Conservation (phyloP, 306 rosid genomes). For the Boehmeria nivea region DNA sequence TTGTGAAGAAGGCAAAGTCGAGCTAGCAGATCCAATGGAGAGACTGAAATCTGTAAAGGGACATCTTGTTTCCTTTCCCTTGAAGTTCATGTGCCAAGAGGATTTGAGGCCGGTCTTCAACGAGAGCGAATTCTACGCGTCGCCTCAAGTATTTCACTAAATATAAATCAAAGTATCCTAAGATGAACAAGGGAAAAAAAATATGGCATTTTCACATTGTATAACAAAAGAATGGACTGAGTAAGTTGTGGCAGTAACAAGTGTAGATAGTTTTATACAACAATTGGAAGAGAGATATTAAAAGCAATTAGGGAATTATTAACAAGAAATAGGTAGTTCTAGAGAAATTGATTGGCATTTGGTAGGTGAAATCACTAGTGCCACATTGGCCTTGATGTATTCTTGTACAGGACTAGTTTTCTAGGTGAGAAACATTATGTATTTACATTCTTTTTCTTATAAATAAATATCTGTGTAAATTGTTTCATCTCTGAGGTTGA, state of each 20-base stretch:
- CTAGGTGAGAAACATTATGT: not conserved
- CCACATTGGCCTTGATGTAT: slow-evolving; percentile 18
- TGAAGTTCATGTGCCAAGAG: slow-evolving; percentile 36
- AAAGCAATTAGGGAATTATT: not conserved
- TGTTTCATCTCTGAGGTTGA: not conserved
- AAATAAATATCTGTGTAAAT: not conserved
- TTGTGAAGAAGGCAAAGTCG: slow-evolving; percentile 18
- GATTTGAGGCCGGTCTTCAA: slow-evolving; percentile 43
- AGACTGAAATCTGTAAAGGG: slow-evolving; percentile 34
- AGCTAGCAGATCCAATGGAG: slow-evolving; percentile 30
- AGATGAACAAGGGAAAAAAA: not conserved
- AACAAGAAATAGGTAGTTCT: too few species aligned
- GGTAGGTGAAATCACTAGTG: slow-evolving; percentile 1
- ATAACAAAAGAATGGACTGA: not conserved
- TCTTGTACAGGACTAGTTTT: slow-evolving; percentile 8
- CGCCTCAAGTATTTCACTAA: slow-evolving; percentile 42
- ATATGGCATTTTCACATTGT: not conserved
- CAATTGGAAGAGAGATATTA: not conserved
- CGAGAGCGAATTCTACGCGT: slow-evolving; percentile 43
- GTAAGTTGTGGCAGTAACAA: not conserved
- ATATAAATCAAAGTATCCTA: not conserved
- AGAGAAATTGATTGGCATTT: too few species aligned
- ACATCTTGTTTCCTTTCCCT: slow-evolving; percentile 39
- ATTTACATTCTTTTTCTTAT: not conserved
- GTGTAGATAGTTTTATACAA: slow-evolving; percentile 4